phyloP scores from a whole-genome alignment of 495 filamentous ascomycete genomes.

The Aspergillus ostianus region DNA sequence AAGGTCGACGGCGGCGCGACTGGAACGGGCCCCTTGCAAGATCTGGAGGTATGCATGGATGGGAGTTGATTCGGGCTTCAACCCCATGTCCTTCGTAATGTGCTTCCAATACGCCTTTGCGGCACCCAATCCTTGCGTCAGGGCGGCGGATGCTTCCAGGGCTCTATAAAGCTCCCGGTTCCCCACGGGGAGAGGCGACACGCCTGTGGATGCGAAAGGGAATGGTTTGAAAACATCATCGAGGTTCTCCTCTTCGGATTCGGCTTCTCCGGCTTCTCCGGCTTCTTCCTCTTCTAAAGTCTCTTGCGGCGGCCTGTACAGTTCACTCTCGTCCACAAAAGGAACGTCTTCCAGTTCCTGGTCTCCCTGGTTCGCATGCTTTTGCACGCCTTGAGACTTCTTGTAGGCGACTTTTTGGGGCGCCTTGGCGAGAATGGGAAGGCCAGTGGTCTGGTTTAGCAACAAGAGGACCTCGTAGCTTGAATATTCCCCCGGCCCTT shows the following conservation, averaged over 20 bases:
- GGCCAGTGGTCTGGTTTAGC: conserved; percentile 72
- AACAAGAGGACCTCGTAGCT: conserved; percentile 69
- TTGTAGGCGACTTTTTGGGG: conserved; percentile 12
- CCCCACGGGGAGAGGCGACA: conserved; percentile 45
- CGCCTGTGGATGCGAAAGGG: background rate
- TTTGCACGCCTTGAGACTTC: conserved; percentile 5
- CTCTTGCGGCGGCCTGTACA: background rate
- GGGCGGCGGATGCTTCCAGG: conserved; percentile 53
- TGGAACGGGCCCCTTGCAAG: conserved; percentile 61
- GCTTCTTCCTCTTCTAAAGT: background rate
- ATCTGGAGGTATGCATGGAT: conserved; percentile 65
- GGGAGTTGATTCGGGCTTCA: conserved; percentile 69
- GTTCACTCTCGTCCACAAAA: background rate
- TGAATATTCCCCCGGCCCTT: conserved; percentile 56
- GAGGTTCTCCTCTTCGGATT: conserved; percentile 27
- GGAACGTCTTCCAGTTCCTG: conserved; percentile 20
- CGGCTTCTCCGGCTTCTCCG: too few species aligned
- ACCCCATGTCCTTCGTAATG: conserved; percentile 52
- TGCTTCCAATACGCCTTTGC: conserved; percentile 71
- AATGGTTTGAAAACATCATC: conserved; percentile 36
- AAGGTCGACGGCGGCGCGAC: conserved; percentile 49
- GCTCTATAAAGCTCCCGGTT: conserved; percentile 69
- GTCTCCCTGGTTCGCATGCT: conserved; percentile 15
- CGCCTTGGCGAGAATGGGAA: conserved; percentile 46
- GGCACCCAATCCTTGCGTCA: conserved; percentile 28